A percentile compares a stretch with the other conserved stretches of the same genome.
Evolutionary conservation across 106 monocot species (phyloP).

Genomic region (Agapanthus africanus): DNA sequence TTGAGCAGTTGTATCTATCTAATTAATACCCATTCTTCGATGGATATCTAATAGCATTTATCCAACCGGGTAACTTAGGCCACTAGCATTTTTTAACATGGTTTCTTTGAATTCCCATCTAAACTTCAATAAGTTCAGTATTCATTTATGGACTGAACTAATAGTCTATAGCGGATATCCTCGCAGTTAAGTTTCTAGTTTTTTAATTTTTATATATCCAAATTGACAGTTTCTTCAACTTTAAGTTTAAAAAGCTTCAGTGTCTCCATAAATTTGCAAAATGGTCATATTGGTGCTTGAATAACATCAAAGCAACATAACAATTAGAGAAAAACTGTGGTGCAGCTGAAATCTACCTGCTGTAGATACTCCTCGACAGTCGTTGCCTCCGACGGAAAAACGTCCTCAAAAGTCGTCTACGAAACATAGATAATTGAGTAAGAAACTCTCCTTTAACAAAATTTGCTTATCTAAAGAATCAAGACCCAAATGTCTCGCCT

Average conservation of each 20-base stretch:
- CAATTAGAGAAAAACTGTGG: neutral
- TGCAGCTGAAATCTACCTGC: slow-evolving; percentile 42
- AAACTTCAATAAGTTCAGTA: neutral
- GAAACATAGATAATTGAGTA: slow-evolving; percentile 4
- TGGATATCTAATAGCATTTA: too few species aligned
- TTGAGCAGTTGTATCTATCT: too few species aligned
- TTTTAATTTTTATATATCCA: neutral
- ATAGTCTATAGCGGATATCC: neutral
- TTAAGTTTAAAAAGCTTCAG: too few species aligned
- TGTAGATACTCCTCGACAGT: slow-evolving; percentile 95
- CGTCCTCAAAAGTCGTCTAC: slow-evolving; percentile 92
- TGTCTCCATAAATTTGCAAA: neutral
- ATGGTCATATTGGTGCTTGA: neutral
- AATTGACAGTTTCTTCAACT: too few species aligned
- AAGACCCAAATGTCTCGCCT: slow-evolving; percentile 31
- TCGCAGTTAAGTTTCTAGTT: neutral
- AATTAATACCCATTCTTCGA: too few species aligned
- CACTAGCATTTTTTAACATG: too few species aligned
- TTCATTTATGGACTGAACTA: neutral
- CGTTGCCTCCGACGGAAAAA: slow-evolving; percentile 91
- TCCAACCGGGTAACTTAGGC: too few species aligned
- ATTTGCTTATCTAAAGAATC: neutral
- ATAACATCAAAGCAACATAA: neutral
- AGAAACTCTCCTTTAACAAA: neutral
- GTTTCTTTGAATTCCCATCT: neutral